These are phyloP conservation scores for Seiridium cupressi DNA, from an alignment of 2,329 filamentous ascomycete genomes.

Conservation along the genomic window DNA sequence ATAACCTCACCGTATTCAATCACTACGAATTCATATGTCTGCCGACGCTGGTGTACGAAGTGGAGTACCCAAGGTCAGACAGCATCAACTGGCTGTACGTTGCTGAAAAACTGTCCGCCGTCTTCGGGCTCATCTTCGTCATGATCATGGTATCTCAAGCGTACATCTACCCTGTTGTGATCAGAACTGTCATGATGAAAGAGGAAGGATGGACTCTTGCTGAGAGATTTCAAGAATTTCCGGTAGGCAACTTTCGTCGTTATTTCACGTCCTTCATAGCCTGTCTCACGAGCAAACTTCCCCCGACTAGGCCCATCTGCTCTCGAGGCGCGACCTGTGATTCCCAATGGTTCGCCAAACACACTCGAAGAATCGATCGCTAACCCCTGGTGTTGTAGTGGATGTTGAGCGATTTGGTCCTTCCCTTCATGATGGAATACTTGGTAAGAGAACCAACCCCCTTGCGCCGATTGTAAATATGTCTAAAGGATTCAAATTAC, in stretches of 20 bases:
- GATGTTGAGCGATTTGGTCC: constrained; percentile 72
- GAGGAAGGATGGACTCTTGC: constrained; percentile 60
- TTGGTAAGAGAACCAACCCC: constrained; percentile 36
- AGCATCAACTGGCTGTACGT: constrained; percentile 73
- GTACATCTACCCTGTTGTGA: constrained; percentile 74
- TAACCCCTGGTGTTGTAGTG: constrained; percentile 31
- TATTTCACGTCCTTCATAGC: too few relatives aligned
- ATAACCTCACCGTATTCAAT: constrained; percentile 64
- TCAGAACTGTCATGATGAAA: constrained; percentile 65
- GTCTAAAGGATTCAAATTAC: background rate
- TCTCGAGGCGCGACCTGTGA: too few relatives aligned
- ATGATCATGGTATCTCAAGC: constrained; percentile 79
- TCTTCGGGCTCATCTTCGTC: constrained; percentile 70
- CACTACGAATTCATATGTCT: constrained; percentile 73
- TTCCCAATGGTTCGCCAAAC: too few relatives aligned
- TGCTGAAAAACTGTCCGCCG: constrained; percentile 67
- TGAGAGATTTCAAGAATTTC: constrained; percentile 65
- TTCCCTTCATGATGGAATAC: constrained; percentile 78
- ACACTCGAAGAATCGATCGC: too few relatives aligned
- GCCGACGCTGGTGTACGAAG: constrained; percentile 76
- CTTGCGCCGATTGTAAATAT: background rate
- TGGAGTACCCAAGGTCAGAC: constrained; percentile 70
- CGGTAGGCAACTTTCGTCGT: constrained; percentile 24
- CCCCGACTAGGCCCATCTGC: too few relatives aligned
- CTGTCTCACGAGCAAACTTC: too few relatives aligned